These are phyloP conservation scores for Scopulariopsis brevicaulis DNA, from an alignment of 2,329 filamentous ascomycete genomes.

Conservation along the genomic window DNA sequence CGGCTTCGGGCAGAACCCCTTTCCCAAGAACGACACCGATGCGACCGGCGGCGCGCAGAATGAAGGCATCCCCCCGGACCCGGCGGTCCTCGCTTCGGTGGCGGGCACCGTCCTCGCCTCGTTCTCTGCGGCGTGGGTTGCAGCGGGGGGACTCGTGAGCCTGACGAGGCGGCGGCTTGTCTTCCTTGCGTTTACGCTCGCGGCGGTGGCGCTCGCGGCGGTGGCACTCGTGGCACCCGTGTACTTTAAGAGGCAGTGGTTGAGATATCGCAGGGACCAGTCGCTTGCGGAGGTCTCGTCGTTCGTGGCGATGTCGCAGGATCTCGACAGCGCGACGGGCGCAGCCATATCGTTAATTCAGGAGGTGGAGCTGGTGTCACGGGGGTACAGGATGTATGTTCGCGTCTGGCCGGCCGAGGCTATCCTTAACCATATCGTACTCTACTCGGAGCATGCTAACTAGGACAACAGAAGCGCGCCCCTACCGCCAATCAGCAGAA, in stretches of 20 bases:
- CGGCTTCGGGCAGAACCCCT: slow-evolving; percentile 22
- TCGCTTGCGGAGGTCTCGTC: slow-evolving; percentile 56
- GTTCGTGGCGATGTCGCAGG: slow-evolving; percentile 65
- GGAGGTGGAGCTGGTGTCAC: slow-evolving; percentile 89
- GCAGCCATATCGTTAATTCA: slow-evolving; percentile 76
- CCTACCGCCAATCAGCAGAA: slow-evolving; percentile 79
- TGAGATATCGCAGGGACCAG: slow-evolving; percentile 66
- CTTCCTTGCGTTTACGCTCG: slow-evolving; percentile 35
- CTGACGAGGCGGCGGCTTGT: slow-evolving; percentile 45
- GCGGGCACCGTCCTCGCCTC: slow-evolving; percentile 56
- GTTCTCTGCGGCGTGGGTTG: slow-evolving; percentile 62
- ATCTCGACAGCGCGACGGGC: slow-evolving; percentile 66
- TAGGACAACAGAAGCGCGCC: slow-evolving; percentile 60
- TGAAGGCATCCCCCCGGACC: slow-evolving; percentile 20
- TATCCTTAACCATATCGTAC: background rate
- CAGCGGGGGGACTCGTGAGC: slow-evolving; percentile 28
- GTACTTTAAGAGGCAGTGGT: slow-evolving; percentile 68
- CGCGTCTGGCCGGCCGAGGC: slow-evolving; percentile 2
- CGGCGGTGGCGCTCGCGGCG: slow-evolving; percentile 38
- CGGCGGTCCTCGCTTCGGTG: slow-evolving; percentile 40
- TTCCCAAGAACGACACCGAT: slow-evolving; percentile 1
- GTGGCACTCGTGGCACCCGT: slow-evolving; percentile 48
- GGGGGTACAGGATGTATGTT: slow-evolving; percentile 73
- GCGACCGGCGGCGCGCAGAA: background rate
- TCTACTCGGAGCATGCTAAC: slow-evolving; percentile 8